Percentiles rank a stretch among this genome's conserved stretches.
Conservation (phyloP, 2,329 filamentous ascomycete genomes). For the Colletotrichum caudatum region DNA sequence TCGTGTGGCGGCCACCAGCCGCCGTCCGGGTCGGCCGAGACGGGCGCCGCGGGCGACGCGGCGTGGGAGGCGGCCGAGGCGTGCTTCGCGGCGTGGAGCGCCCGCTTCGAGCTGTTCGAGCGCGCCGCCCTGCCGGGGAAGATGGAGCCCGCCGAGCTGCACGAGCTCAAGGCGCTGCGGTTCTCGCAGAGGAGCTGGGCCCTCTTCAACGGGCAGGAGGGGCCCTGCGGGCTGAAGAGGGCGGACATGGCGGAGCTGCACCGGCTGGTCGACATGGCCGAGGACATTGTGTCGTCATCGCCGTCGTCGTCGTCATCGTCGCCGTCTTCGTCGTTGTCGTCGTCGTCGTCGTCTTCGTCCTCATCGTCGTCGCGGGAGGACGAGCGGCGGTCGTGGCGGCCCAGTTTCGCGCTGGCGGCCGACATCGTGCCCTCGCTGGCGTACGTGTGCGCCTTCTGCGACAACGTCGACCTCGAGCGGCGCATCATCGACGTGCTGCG, state of each 20-base stretch:
- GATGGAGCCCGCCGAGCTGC: background rate
- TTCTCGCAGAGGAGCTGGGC: constrained; percentile 25
- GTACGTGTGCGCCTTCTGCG: constrained; percentile 40
- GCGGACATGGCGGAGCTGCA: background rate
- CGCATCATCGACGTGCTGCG: constrained; percentile 37
- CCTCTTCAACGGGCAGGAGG: constrained; percentile 19
- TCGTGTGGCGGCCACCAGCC: background rate
- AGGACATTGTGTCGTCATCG: constrained; percentile 9
- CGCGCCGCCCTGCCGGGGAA: background rate
- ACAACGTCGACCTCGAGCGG: constrained; percentile 28
- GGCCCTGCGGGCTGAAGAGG: constrained; percentile 16
- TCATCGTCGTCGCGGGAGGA: no score
- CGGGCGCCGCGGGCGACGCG: background rate
- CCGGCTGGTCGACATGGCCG: constrained; percentile 29
- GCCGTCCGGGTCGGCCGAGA: background rate
- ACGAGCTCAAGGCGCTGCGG: constrained; percentile 22
- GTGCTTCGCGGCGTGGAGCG: constrained; percentile 15
- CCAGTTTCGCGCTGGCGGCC: constrained; percentile 27
- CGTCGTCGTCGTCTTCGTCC: no score
- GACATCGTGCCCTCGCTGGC: constrained; percentile 30
- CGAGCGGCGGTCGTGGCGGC: background rate
- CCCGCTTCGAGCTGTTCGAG: constrained; percentile 29
- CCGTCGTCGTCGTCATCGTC: no score
- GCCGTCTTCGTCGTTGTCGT: no score
- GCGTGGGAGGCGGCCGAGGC: constrained; percentile 1